Conservation (phyloP, 1,284 basidiomycete genomes). For the Sphaerobolus stellatus region DNA sequence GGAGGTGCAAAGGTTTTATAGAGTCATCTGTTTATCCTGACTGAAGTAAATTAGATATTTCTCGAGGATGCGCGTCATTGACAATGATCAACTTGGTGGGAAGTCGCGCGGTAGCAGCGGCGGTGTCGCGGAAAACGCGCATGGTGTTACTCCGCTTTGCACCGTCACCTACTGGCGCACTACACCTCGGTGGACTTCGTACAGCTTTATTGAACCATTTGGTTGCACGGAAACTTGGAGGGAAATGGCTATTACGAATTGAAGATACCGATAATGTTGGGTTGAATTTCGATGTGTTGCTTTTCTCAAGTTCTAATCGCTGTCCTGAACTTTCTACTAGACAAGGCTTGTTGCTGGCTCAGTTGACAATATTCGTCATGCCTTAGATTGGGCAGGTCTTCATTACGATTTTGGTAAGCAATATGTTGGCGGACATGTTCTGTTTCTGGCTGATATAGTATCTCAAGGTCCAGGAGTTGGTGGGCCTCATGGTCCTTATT, state of each 20-base stretch:
- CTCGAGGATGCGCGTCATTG: no score
- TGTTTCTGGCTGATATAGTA: neutral
- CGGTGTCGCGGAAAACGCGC: neutral
- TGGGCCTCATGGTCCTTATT: slow-evolving; percentile 77
- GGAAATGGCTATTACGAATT: slow-evolving; percentile 88
- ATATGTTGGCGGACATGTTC: neutral
- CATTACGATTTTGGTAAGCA: slow-evolving; percentile 84
- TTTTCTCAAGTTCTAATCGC: neutral
- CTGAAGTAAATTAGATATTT: no score
- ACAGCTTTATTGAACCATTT: slow-evolving; percentile 95
- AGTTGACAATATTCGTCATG: slow-evolving; percentile 74
- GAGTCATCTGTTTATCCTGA: no score
- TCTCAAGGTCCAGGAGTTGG: slow-evolving; percentile 71
- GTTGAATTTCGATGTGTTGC: no score
- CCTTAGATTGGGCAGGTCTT: slow-evolving; percentile 90
- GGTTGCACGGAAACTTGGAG: slow-evolving; percentile 76
- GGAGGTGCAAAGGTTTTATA: no score
- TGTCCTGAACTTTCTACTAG: slow-evolving; percentile 39
- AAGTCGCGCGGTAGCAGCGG: no score
- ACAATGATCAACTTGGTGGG: no score
- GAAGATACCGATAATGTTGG: slow-evolving; percentile 92
- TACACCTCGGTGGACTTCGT: slow-evolving; percentile 94
- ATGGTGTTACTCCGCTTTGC: slow-evolving; percentile 87
- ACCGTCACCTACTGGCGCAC: slow-evolving; percentile 91
- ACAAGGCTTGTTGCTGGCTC: slow-evolving; percentile 79